Base-by-base conservation (phyloP, 768 basidiomycete genomes). In the Boletales sp. region DNA sequence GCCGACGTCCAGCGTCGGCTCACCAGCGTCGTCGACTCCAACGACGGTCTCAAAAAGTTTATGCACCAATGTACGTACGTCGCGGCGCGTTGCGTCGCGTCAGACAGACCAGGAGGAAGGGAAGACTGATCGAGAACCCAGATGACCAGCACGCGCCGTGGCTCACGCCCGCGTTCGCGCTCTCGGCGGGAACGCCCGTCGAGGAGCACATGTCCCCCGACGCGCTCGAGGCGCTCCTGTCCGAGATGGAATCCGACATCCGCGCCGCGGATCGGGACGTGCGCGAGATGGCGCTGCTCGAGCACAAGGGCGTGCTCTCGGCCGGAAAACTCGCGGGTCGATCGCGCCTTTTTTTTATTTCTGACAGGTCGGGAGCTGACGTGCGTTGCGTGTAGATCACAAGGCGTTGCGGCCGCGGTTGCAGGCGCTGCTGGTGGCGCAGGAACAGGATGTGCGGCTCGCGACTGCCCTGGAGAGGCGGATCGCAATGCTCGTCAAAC, bases 181-280 rank as follows among this genome's bases (percentile, higher is more conserved):
- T 88, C 41, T 83, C 87, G n/a, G 82, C 75, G 74, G 1, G 74
- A 73, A 14, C 47, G 64, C 12, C 66, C 75, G 1, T 79, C 83
- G 8, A 85, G 50, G 80, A 80, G 45, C 75, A 75, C 34, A 83
- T 91, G 82, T 75, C 84, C 0, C 60, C 80, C 0, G 78, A 78
- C 49, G 87, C 87, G 57, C 70, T 91, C 8, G 85, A 87, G 36
- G 83, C 84, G 0, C 74, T 87, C 48, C 67, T 91, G 10, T 67
- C 76, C 0, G 90, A 93, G 60, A 87, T 92, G 83, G 90, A 91
- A 55, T 79, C 82, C 5, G 90, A 93, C 45, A 82, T 92, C 44
- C 87, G 90, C 29, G 79, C 82, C 30, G 90, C 88, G 10, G 90
- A 92, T 57, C 79, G 86, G 8, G 88, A 90, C 57, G 80, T 91